Evolutionary conservation across 768 basidiomycete genomes (phyloP).

Genomic region (Peribolospora kevripleyi): DNA sequence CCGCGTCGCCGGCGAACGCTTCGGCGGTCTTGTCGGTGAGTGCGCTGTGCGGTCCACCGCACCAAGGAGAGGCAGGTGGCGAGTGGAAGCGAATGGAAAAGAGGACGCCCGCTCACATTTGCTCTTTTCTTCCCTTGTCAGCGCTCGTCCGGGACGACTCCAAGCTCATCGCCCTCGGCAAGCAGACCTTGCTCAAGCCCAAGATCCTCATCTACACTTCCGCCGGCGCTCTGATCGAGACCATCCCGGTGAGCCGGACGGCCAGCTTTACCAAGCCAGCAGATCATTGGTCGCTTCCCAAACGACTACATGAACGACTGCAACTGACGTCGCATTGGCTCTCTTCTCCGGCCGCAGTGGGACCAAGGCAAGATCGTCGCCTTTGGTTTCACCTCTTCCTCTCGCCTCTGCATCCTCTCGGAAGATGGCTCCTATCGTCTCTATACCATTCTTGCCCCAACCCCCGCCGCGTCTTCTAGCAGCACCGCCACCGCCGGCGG

Average conservation of each 20-base stretch:
- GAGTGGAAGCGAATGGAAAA: not conserved
- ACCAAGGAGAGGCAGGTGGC: not conserved
- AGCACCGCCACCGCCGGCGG: slow-evolving; percentile 37
- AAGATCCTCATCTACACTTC: slow-evolving; percentile 74
- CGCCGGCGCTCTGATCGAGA: slow-evolving; percentile 37
- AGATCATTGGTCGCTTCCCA: not conserved
- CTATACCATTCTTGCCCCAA: slow-evolving; percentile 25
- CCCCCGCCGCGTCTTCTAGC: not conserved
- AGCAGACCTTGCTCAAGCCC: slow-evolving; percentile 31
- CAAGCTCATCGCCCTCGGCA: slow-evolving; percentile 48
- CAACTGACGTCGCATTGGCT: slow-evolving; percentile 3
- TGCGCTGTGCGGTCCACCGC: not conserved
- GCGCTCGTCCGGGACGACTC: slow-evolving; percentile 68
- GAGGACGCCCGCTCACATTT: not conserved
- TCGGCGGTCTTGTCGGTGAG: slow-evolving; percentile 73
- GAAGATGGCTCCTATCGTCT: slow-evolving; percentile 80
- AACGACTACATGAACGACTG: not conserved
- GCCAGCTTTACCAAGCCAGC: slow-evolving; percentile 2
- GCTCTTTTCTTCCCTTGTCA: slow-evolving; percentile 16
- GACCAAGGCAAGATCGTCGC: slow-evolving; percentile 63
- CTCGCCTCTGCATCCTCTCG: slow-evolving; percentile 58
- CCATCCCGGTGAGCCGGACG: slow-evolving; percentile 28
- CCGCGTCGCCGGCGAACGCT: slow-evolving; percentile 50
- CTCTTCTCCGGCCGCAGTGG: slow-evolving; percentile 38
- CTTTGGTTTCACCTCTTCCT: slow-evolving; percentile 27